Conservation (phyloP, 1,284 basidiomycete genomes). For the Sanghuangporus weigelae region DNA sequence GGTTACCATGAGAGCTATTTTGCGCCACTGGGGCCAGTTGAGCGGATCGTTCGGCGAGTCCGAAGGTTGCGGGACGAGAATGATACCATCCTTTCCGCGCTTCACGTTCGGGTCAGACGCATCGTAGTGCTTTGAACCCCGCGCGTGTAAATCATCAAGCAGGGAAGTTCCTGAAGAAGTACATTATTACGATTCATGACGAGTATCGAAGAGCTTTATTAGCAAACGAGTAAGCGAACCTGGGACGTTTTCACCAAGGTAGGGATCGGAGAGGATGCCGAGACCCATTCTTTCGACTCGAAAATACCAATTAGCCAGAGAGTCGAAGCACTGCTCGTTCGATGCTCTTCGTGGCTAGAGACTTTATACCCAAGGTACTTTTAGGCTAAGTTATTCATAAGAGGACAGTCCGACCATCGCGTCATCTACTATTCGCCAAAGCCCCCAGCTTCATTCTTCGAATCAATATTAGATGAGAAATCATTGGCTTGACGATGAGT, state of each 20-base stretch:
- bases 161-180: slow-evolving; percentile 18
- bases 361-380: background rate
- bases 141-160: slow-evolving; percentile 18
- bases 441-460: background rate
- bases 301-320: background rate
- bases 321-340: background rate
- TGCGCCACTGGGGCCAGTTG: slow-evolving; percentile 24
- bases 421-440: background rate
- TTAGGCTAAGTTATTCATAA: background rate
- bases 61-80: slow-evolving; percentile 22
- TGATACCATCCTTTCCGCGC: slow-evolving; percentile 19
- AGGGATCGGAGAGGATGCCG: slow-evolving; percentile 20
- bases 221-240: slow-evolving; percentile 11
- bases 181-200: background rate
- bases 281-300: slow-evolving; percentile 17
- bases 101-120: slow-evolving; percentile 9
- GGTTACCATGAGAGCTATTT: slow-evolving; percentile 17
- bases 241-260: slow-evolving; percentile 20
- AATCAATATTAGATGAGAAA: background rate
- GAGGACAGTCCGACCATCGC: background rate
- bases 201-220: background rate
- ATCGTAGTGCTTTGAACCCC: background rate
- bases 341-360: background rate
- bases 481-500: background rate
- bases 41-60: slow-evolving; percentile 22